Conservation (phyloP, 768 basidiomycete species). For the Rhodocollybia butyracea region DNA sequence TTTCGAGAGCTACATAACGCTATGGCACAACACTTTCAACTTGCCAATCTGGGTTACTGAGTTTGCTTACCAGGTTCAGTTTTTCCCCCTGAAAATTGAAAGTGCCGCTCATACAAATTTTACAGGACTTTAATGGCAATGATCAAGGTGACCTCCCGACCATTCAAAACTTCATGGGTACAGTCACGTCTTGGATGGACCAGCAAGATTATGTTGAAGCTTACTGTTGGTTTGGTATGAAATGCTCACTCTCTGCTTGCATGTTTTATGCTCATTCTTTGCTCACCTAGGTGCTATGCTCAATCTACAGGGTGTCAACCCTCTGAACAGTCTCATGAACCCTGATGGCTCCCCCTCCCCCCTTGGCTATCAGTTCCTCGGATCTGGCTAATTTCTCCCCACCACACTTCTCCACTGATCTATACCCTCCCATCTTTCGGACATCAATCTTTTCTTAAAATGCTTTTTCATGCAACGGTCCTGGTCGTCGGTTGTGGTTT, state of each 20-base stretch:
- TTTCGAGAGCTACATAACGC: conserved; percentile 50
- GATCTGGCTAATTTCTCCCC: conserved; percentile 14
- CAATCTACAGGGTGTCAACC: conserved; percentile 55
- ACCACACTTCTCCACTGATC: not conserved
- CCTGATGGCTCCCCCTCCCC: conserved; percentile 41
- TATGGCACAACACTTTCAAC: conserved; percentile 42
- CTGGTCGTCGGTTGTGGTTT: conserved; percentile 8
- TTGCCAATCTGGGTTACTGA: conserved; percentile 62
- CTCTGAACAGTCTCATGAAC: conserved; percentile 49
- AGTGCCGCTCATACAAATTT: conserved; percentile 2
- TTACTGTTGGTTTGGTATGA: conserved; percentile 67
- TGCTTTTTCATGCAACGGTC: not conserved
- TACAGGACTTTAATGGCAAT: conserved; percentile 53
- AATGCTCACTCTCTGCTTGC: conserved; percentile 17
- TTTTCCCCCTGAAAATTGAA: not conserved
- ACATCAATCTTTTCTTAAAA: not conserved
- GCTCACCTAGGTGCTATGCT: conserved; percentile 53
- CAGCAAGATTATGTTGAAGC: conserved; percentile 33
- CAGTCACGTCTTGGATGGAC: conserved; percentile 44
- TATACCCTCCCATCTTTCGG: not conserved
- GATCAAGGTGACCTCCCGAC: conserved; percentile 36
- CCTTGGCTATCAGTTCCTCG: conserved; percentile 52
- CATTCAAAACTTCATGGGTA: conserved; percentile 46
- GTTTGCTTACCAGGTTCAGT: conserved; percentile 59
- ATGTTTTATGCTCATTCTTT: not conserved